Conservation (phyloP, 805 yeast species). For the Wickerhamomyces xylosicus region DNA sequence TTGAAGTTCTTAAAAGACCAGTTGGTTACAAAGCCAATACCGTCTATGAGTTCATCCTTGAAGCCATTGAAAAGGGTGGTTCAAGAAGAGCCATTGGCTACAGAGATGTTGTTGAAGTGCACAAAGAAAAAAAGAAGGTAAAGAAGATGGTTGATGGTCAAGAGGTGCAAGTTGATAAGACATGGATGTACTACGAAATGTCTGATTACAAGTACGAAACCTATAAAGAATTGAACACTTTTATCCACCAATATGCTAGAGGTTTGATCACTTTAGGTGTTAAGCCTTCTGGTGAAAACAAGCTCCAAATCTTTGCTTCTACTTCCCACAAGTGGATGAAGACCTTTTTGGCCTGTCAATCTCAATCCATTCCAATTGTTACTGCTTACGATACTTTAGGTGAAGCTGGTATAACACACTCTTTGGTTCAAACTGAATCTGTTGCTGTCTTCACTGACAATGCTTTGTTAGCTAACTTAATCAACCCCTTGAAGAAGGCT, state of each 20-base stretch:
- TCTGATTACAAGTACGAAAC: slow-evolving; percentile 60
- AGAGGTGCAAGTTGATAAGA: slow-evolving; percentile 61
- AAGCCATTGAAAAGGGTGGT: slow-evolving; percentile 49
- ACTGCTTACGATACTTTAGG: slow-evolving; percentile 97
- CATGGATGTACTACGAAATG: slow-evolving; percentile 80
- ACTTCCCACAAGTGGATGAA: slow-evolving; percentile 91
- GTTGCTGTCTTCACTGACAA: slow-evolving; percentile 79
- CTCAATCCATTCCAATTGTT: slow-evolving; percentile 77
- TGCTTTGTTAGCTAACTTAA: slow-evolving; percentile 51
- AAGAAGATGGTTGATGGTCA: slow-evolving; percentile 74
- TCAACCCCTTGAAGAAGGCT: slow-evolving; percentile 63
- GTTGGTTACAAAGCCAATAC: slow-evolving; percentile 52
- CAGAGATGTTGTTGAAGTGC: slow-evolving; percentile 67
- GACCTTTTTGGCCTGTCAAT: slow-evolving; percentile 64
- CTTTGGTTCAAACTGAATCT: slow-evolving; percentile 74
- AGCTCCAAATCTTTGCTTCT: slow-evolving; percentile 75
- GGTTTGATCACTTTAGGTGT: slow-evolving; percentile 74
- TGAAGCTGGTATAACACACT: slow-evolving; percentile 77
- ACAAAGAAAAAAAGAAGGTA: slow-evolving; percentile 65
- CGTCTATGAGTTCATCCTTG: slow-evolving; percentile 57
- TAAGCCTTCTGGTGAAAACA: slow-evolving; percentile 45
- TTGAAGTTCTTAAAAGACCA: slow-evolving; percentile 48
- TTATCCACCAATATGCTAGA: slow-evolving; percentile 48
- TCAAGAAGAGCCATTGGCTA: slow-evolving; percentile 55
- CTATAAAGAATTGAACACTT: slow-evolving; percentile 42